phyloP scores from a whole-genome alignment of 257 asterid genomes.

The Przewalskia tangutica region DNA sequence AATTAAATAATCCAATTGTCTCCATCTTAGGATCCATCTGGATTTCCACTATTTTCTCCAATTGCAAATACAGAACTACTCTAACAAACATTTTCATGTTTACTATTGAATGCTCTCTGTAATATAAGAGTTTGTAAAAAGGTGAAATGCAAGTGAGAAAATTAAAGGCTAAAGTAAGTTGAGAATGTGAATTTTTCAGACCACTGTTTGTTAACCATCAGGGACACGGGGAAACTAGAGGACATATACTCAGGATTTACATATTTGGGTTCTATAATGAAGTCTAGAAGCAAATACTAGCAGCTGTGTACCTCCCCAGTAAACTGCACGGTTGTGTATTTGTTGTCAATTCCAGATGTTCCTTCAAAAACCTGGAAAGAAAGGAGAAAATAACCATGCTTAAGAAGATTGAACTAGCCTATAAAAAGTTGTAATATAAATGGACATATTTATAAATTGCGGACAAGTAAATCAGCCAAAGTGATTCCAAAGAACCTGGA shows the following conservation, averaged over 20 bases:
- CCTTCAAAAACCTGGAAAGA: conserved; percentile 82
- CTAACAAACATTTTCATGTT: background rate
- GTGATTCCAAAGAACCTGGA: conserved; percentile 49
- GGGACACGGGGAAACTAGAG: background rate
- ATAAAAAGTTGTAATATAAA: background rate
- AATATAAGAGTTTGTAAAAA: background rate
- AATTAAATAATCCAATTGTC: background rate
- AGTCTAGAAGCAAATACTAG: background rate
- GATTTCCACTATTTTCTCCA: background rate
- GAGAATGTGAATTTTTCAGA: background rate
- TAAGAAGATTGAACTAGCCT: background rate
- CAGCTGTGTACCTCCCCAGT: conserved; percentile 70
- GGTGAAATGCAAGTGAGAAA: background rate
- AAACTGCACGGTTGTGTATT: conserved; percentile 90
- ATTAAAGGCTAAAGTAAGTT: background rate
- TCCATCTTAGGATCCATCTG: background rate
- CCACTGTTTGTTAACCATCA: background rate
- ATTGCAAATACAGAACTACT: background rate
- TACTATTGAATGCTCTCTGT: background rate
- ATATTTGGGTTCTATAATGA: background rate
- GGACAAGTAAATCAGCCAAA: background rate
- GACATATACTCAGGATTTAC: background rate
- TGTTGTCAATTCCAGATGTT: conserved; percentile 95
- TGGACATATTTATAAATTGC: background rate
- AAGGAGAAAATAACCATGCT: background rate